Percentiles rank a stretch among this genome's conserved stretches.
Evolutionary conservation across 257 asterid species (phyloP).

Genomic region (Primulina huaijiensis): DNA sequence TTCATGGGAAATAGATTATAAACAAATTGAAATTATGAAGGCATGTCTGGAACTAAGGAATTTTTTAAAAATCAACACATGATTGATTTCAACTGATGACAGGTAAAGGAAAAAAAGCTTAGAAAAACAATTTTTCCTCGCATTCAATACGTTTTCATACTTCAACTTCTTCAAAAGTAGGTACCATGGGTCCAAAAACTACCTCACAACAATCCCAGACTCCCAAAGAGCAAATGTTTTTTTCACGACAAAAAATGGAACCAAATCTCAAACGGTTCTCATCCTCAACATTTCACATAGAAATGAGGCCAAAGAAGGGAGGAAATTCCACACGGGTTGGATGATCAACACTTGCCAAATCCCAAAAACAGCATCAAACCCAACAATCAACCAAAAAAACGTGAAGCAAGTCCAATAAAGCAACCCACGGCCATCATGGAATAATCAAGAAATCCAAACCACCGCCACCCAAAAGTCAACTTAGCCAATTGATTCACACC

Average conservation of each 20-base stretch:
- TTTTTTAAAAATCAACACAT: constrained; percentile 6
- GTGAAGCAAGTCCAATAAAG: neutral
- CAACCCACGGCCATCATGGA: constrained; percentile 18
- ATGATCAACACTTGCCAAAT: constrained; percentile 17
- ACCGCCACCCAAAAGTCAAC: constrained; percentile 35
- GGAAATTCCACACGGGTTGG: constrained; percentile 1
- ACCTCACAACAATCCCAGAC: neutral
- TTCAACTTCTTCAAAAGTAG: neutral
- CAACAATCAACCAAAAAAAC: constrained; percentile 2
- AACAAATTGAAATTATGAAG: neutral
- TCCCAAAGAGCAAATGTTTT: constrained; percentile 3
- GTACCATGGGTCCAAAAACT: constrained; percentile 7
- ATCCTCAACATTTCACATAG: constrained; percentile 19
- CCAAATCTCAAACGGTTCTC: constrained; percentile 7
- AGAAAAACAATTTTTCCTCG: neutral
- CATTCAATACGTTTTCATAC: neutral
- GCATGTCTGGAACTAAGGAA: neutral
- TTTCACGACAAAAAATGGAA: neutral
- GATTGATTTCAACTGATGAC: neutral
- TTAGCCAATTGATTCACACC: constrained; percentile 9
- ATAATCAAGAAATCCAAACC: constrained; percentile 31
- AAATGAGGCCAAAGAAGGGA: neutral
- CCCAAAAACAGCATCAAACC: constrained; percentile 25
- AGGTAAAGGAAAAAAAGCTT: neutral
- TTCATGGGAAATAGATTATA: neutral